phyloP scores from a whole-genome alignment of 2,329 filamentous ascomycete species.

The Drechmeria coniospora region DNA sequence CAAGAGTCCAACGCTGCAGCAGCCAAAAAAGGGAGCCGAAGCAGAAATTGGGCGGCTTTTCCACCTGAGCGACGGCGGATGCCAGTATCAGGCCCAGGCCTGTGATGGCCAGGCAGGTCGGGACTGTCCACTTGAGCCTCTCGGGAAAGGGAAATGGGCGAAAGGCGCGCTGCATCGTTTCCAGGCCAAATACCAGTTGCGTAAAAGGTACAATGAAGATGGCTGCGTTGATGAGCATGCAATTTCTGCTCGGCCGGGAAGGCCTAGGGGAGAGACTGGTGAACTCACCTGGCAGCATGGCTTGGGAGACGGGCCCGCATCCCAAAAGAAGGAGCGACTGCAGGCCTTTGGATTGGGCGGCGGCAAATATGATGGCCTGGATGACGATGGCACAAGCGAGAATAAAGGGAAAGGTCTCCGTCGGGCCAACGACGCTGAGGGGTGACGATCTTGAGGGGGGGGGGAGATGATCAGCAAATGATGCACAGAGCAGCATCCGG shows the following conservation, averaged over 20 bases:
- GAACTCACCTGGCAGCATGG: conserved; percentile 42
- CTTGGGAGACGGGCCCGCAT: conserved; percentile 38
- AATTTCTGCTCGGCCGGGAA: too few relatives aligned
- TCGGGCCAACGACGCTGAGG: conserved; percentile 28
- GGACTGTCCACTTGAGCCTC: conserved; percentile 43
- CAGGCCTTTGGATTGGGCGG: conserved; percentile 40
- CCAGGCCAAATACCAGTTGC: conserved; percentile 49
- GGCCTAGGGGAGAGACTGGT: background rate
- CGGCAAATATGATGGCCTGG: conserved; percentile 42
- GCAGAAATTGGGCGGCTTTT: conserved; percentile 42
- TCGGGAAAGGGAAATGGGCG: conserved; percentile 39
- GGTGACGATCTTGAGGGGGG: conserved; percentile 16
- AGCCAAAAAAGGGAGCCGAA: conserved; percentile 57
- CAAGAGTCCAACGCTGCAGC: conserved; percentile 41
- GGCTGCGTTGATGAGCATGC: conserved; percentile 25
- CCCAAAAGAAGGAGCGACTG: conserved; percentile 31
- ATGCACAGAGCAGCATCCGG: background rate
- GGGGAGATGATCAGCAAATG: background rate
- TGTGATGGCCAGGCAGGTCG: conserved; percentile 38
- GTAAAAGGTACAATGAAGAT: conserved; percentile 52
- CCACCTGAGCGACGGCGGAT: conserved; percentile 42
- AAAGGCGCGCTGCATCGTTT: conserved; percentile 41
- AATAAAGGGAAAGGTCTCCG: conserved; percentile 39
- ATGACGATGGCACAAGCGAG: conserved; percentile 40
- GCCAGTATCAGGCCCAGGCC: conserved; percentile 35